Evolutionary conservation across 2,329 filamentous ascomycete genomes (phyloP).

Genomic region (Dryadomyces quercivorus): DNA sequence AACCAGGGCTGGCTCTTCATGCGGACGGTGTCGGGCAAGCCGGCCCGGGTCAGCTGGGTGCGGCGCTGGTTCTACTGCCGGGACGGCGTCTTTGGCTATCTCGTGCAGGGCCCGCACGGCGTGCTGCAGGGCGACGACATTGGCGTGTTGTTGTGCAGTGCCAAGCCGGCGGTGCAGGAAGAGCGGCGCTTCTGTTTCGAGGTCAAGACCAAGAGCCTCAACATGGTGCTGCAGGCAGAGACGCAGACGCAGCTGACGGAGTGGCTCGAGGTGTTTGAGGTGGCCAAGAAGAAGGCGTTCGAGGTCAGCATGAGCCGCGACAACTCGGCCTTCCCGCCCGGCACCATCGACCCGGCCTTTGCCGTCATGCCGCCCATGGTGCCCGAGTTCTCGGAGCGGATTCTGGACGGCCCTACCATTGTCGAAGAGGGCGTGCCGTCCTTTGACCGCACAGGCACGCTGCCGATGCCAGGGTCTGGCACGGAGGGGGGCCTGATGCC

Average conservation of each 20-base stretch:
- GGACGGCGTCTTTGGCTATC: constrained; percentile 90
- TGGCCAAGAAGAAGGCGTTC: constrained; percentile 84
- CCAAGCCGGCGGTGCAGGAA: constrained; percentile 81
- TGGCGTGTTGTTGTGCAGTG: constrained; percentile 84
- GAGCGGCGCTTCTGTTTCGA: constrained; percentile 96
- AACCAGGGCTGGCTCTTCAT: constrained; percentile 95
- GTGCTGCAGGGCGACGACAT: constrained; percentile 96
- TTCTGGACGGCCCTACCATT: constrained; percentile 30
- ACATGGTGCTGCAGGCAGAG: constrained; percentile 80
- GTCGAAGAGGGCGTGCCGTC: constrained; percentile 12
- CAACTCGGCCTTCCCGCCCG: constrained; percentile 28
- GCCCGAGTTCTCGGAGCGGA: constrained; percentile 80
- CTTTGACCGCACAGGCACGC: constrained; percentile 49
- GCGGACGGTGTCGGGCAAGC: constrained; percentile 72
- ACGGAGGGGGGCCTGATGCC: constrained; percentile 53
- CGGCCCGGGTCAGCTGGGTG: constrained; percentile 79
- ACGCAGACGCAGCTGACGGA: constrained; percentile 85
- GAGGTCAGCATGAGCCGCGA: constrained; percentile 53
- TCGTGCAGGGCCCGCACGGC: constrained; percentile 71
- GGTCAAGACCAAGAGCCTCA: constrained; percentile 93
- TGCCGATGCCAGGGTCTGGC: constrained; percentile 47
- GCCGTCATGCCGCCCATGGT: constrained; percentile 80
- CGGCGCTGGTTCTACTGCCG: constrained; percentile 93
- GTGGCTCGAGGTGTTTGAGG: constrained; percentile 88
- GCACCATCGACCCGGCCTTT: constrained; percentile 63